Evolutionary conservation across 2,329 filamentous ascomycete species (phyloP).

Genomic region (Alternaria sp.): DNA sequence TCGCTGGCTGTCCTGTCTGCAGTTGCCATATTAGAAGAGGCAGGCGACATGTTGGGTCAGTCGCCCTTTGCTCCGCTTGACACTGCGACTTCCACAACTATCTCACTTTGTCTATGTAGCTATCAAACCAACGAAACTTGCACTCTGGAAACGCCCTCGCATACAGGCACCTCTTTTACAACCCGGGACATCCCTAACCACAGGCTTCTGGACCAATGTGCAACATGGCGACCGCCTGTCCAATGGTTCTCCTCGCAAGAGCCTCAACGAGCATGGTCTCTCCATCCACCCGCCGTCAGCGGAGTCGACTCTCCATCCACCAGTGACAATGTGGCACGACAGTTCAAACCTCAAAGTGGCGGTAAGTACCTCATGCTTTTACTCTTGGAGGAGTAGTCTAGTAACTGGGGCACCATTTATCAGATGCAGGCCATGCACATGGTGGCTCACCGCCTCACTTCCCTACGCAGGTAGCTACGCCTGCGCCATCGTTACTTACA

Average conservation of each 20-base stretch:
- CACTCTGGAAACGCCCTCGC: neutral
- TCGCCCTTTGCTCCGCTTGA: neutral
- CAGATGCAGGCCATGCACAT: constrained; percentile 31
- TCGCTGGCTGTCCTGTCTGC: neutral
- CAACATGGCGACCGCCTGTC: constrained; percentile 41
- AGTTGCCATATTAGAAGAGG: neutral
- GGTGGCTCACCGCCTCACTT: constrained; percentile 38
- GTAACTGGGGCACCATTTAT: constrained; percentile 24
- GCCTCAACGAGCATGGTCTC: constrained; percentile 24
- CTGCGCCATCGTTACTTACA: constrained; percentile 29
- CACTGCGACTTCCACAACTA: neutral
- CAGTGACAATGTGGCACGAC: constrained; percentile 19
- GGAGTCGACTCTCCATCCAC: constrained; percentile 21
- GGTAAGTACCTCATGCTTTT: constrained; percentile 41
- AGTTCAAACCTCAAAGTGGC: constrained; percentile 34
- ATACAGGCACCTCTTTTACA: neutral
- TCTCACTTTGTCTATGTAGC: neutral
- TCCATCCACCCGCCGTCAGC: constrained; percentile 31
- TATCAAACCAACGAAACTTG: neutral
- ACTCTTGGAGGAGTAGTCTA: constrained; percentile 41
- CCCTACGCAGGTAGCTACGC: constrained; percentile 3
- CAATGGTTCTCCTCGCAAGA: constrained; percentile 32
- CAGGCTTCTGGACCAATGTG: constrained; percentile 22
- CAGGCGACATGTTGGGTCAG: neutral
- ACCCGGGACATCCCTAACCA: constrained; percentile 14